Percentiles rank a stretch among this genome's conserved stretches.
phyloP scores from a whole-genome alignment of 257 asterid species.

The Nicotiana noctiflora region DNA sequence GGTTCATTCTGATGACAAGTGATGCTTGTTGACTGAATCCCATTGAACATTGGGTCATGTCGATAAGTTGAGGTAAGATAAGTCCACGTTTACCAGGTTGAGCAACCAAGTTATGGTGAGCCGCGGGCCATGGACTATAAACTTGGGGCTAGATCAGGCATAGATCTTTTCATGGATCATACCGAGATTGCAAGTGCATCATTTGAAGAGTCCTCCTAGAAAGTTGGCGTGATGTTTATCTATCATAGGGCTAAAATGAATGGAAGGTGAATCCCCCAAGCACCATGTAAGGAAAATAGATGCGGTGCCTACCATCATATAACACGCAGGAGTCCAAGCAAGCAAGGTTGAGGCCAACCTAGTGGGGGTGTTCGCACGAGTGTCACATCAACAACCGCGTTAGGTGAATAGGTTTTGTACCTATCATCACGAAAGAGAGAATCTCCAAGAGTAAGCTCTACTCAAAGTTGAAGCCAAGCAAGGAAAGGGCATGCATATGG shows the following conservation, averaged over 20 bases:
- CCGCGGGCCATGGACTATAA: background rate
- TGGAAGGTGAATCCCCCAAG: background rate
- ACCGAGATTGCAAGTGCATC: background rate
- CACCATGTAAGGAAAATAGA: background rate
- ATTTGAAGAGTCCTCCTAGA: no score
- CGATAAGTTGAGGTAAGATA: background rate
- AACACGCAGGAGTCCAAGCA: background rate
- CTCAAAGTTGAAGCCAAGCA: background rate
- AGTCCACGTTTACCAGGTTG: background rate
- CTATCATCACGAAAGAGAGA: background rate
- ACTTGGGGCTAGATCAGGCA: background rate
- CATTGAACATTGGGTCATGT: background rate
- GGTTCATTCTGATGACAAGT: no score
- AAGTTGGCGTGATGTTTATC: no score
- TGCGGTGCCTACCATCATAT: background rate
- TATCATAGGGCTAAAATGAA: background rate
- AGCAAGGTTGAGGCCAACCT: background rate
- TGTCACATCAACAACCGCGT: background rate
- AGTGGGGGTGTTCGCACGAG: background rate
- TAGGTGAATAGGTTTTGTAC: background rate
- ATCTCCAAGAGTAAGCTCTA: constrained; percentile 2
- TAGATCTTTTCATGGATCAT: background rate
- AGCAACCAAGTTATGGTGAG: background rate
- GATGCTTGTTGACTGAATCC: background rate
- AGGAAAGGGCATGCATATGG: background rate